phyloP scores from a whole-genome alignment of 2,329 filamentous ascomycete species.

The Colletotrichum spaethianum region DNA sequence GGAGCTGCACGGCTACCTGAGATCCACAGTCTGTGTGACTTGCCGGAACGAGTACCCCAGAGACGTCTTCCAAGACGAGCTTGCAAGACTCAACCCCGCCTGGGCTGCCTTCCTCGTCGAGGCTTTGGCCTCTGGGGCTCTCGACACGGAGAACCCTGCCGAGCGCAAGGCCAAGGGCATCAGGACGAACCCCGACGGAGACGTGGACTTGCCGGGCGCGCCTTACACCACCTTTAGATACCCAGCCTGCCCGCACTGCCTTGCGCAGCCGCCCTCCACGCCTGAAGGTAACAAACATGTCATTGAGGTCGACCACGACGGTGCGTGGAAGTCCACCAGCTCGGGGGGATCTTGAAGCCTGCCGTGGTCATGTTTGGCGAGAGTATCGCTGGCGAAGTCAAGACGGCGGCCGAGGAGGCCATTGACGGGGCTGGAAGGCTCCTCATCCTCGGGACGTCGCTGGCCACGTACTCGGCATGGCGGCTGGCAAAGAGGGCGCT shows the following conservation, averaged over 20 bases:
- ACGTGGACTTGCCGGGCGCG: conserved; percentile 89
- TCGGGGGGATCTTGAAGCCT: conserved; percentile 90
- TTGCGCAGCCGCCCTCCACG: conserved; percentile 72
- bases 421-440: conserved; percentile 83
- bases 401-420: conserved; percentile 81
- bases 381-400: conserved; percentile 79
- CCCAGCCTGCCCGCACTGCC: conserved; percentile 87
- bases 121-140: conserved; percentile 80
- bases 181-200: conserved; percentile 92
- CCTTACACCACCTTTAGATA: conserved; percentile 93
- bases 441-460: conserved; percentile 87
- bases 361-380: conserved; percentile 98
- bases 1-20: conserved; percentile 92
- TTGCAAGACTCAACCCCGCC: conserved; percentile 85
- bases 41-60: conserved; percentile 82
- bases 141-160: conserved; percentile 82
- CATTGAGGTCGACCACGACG: conserved; percentile 83
- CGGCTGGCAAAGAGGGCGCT: conserved; percentile 86
- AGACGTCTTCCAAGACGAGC: conserved; percentile 80
- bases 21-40: conserved; percentile 83
- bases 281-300: conserved; percentile 67
- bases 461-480: conserved; percentile 97
- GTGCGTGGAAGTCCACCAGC: conserved; percentile 78
- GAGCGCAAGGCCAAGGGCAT: conserved; percentile 79
- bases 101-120: conserved; percentile 85